Base-by-base conservation (phyloP, 306 rosid genomes). In the Medicago arabica region DNA sequence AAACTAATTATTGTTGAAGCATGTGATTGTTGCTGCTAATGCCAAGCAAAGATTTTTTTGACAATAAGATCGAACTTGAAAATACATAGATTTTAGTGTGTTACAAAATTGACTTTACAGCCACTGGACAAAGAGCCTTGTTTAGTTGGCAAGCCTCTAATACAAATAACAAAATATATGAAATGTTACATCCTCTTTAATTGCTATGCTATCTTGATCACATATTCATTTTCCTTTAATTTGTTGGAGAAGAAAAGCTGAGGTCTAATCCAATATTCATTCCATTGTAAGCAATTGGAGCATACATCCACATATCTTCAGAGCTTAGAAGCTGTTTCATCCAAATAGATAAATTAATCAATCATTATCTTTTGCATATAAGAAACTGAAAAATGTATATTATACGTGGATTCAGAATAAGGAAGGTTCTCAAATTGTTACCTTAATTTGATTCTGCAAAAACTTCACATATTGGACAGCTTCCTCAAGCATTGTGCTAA, bases 401-500 rank as follows among this genome's bases (percentile, higher is more conserved):
- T 8, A 54, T 64, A 5, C 50, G n/a, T 50, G 14, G 7, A 39
- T 14, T 14, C 16, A 67, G 3, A 71, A 19, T 61, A 41, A 31
- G 31, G 62, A 58, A 18, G 67, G 55, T 62, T 73, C 16, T 46
- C 18, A 31, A 28, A 8, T 76, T 60, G 83, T 75, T 71, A 95
- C 98, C 97, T 90, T 90, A 60, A 92, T 90, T 85, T 95, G 98
- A 46, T 81, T 95, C 79, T 90, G 96, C 71, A 95, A 78, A 70
- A 95, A 90, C 75, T 90, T 90, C 63, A 95, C 98, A 59, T 95
- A 92, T 21, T 89, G 90, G 51, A 92, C 97, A 41, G 96, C 97
- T 89, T 95, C 98, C 78, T 95, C 98, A 54, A 93, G 97, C 95
- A 90, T 90, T 67, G 95, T 93, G 85, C 97, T 90, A 49, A 89